Conservation (phyloP, 176 grass and related monocot species). For the sorghum (Sorghum bicolor) region DNA sequence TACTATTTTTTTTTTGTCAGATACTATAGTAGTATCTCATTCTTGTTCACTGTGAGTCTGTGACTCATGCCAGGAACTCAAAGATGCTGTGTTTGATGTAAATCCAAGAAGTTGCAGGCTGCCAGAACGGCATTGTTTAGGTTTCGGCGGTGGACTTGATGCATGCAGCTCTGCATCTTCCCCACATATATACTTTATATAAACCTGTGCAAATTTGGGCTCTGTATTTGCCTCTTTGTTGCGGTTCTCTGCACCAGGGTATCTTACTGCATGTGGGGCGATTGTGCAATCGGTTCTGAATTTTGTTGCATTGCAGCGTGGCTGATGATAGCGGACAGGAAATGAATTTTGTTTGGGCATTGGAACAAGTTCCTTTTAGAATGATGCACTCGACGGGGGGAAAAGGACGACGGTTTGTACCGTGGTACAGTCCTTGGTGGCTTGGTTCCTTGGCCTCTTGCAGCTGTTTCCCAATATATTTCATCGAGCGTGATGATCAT, state of each 20-base stretch:
- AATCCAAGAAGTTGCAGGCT: conserved; percentile 17
- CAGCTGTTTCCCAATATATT: not conserved
- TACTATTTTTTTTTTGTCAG: not conserved
- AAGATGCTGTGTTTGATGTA: conserved; percentile 31
- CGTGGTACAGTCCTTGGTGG: not conserved
- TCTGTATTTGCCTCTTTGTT: conserved; percentile 5
- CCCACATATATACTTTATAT: not conserved
- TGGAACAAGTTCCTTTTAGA: not conserved
- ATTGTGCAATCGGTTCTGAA: conserved; percentile 11
- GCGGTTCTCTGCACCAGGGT: conserved; percentile 32
- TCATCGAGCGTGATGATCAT: not conserved
- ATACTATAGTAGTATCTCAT: conserved; percentile 15
- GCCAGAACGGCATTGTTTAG: conserved; percentile 13
- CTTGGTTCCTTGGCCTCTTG: not conserved
- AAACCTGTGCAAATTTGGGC: conserved; percentile 11
- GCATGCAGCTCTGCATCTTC: conserved; percentile 1
- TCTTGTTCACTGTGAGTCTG: conserved; percentile 35
- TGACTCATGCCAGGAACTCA: conserved; percentile 30
- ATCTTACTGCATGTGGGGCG: conserved; percentile 41
- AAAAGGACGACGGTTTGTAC: not conserved
- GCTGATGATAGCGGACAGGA: not conserved
- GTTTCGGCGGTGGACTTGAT: conserved; percentile 25
- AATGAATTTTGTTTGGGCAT: conserved; percentile 24
- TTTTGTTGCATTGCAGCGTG: conserved; percentile 23
- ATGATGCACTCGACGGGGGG: not conserved